Evolutionary conservation across 164 flowering plant species (phyloP), one percentile per base, ranked within the genome.

Genomic region (Amborella trichopoda): DNA sequence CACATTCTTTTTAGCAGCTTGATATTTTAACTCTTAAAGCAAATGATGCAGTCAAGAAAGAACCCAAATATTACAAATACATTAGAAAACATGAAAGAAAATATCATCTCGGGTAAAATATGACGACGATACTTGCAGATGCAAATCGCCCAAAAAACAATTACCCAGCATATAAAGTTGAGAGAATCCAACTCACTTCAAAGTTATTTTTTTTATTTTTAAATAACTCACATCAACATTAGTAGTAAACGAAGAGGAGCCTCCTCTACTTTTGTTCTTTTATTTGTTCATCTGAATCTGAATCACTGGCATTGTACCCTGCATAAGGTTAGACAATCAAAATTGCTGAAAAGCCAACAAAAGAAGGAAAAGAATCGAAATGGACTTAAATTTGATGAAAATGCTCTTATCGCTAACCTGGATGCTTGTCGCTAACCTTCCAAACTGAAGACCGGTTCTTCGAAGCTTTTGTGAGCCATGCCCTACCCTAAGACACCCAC

Each of bases 221-320:
- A 27, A 12, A 32, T 27, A 33, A 25, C 50, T 27, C 18, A 34
- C 12, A 38, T 13, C 10, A 13, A 21, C n/a, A n/a, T n/a, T n/a
- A n/a, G n/a, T n/a, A n/a, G n/a, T n/a, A n/a, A n/a, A n/a, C n/a
- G n/a, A n/a, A n/a, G n/a, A n/a, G n/a, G n/a, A n/a, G n/a, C n/a
- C n/a, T 26, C 23, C 48, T 23, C 26, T 38, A 52, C 38, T 56
- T 48, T 10, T 17, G 25, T 23, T 68, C 68, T 26, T 48, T 66
- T 56, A 60, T 56, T 59, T 55, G 4, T 40, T 77, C 80, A 68
- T 78, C 89, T 14, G 89, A 76, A 61, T 81, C 89, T 16, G 85
- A 78, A 56, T 78, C 85, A 55, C 89, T 80, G 4, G 81, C 84
- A 68, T 78, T 78, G 50, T 80, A 80, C 45, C 89, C 89, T 80